Evolutionary conservation across 352 stramenopile species (phyloP).

Genomic region (Peronospora tabacina): DNA sequence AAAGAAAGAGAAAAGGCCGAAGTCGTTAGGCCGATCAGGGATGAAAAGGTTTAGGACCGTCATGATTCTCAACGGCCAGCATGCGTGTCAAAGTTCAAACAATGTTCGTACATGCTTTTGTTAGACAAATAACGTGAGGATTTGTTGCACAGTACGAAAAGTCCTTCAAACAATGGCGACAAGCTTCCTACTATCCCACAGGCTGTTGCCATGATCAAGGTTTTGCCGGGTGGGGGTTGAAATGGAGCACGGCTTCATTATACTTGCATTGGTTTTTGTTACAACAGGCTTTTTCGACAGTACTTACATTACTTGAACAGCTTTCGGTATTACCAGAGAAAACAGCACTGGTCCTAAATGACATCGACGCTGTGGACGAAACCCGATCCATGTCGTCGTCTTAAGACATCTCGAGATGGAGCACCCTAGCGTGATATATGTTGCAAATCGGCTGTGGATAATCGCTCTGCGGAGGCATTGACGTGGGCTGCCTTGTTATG

Average conservation of each 20-base stretch:
- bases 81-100: too few species aligned
- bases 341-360: slow-evolving; percentile 28
- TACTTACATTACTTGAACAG: slow-evolving; percentile 18
- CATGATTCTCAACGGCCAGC: background rate
- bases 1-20: too few species aligned
- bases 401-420: slow-evolving; percentile 24
- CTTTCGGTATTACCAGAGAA: slow-evolving; percentile 12
- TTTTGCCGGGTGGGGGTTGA: slow-evolving; percentile 3
- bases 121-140: slow-evolving; percentile 4
- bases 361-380: slow-evolving; percentile 22
- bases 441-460: slow-evolving; percentile 24
- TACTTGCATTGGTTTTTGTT: slow-evolving; percentile 19
- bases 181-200: slow-evolving; percentile 4
- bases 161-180: slow-evolving; percentile 15
- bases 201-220: background rate
- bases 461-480: slow-evolving; percentile 25
- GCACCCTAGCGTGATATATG: slow-evolving; percentile 23
- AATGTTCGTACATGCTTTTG: too few species aligned
- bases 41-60: too few species aligned
- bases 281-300: slow-evolving; percentile 14
- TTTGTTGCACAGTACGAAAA: slow-evolving; percentile 13
- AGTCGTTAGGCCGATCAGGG: too few species aligned
- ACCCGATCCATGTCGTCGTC: slow-evolving; percentile 28
- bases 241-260: slow-evolving; percentile 24
- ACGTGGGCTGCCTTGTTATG: slow-evolving; percentile 16